Conservation (phyloP, 108 stramenopile species). For the Nitzschia sp. region DNA sequence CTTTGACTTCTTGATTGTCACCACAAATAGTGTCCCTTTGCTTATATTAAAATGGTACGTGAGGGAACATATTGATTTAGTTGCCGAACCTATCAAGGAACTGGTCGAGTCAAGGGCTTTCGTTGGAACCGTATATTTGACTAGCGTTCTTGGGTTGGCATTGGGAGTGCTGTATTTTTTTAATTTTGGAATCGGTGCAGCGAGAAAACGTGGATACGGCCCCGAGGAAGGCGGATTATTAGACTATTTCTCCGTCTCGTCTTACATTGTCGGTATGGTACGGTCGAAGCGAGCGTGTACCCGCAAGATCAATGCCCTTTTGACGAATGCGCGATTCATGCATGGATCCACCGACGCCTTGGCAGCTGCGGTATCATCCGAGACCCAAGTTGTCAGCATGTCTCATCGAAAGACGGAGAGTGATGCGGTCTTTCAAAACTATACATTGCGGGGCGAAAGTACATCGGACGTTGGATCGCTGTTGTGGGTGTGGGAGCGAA, state of each 20-base stretch:
- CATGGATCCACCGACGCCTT: neutral
- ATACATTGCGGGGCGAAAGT: constrained; percentile 28
- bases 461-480: constrained; percentile 34
- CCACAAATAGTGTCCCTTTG: neutral
- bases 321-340: constrained; percentile 34
- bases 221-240: neutral
- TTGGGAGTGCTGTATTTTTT: neutral
- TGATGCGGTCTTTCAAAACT: constrained; percentile 31
- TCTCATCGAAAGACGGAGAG: neutral
- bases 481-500: constrained; percentile 36
- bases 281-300: constrained; percentile 38
- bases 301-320: constrained; percentile 32
- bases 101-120: neutral
- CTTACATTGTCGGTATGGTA: constrained; percentile 8
- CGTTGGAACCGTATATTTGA: neutral
- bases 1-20: too few species aligned
- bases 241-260: neutral
- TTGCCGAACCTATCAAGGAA: neutral
- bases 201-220: neutral
- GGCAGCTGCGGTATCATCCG: neutral
- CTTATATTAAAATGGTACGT: neutral
- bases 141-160: neutral
- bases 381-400: neutral
- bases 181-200: neutral
- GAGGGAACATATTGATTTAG: neutral